phyloP scores from a whole-genome alignment of 441 rosid species.

The Syzygium malaccense region DNA sequence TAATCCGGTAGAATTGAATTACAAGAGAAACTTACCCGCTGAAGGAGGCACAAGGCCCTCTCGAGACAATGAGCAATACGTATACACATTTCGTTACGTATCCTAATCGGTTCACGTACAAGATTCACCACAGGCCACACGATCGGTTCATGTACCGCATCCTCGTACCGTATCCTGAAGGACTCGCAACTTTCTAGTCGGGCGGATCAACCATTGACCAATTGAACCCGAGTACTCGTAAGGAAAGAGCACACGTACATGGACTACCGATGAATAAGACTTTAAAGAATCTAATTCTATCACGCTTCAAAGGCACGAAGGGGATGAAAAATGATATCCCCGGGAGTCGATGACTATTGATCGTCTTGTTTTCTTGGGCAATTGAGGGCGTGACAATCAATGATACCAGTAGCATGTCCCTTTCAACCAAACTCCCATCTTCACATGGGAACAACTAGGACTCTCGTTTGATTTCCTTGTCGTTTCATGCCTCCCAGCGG shows the following conservation, averaged over 20 bases:
- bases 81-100: neutral
- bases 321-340: neutral
- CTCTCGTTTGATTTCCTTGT: neutral
- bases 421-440: neutral
- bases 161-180: neutral
- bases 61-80: neutral
- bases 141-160: neutral
- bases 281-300: neutral
- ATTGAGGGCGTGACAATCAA: neutral
- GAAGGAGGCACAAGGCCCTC: neutral
- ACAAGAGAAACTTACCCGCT: neutral
- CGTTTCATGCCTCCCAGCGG: neutral
- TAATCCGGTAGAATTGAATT: neutral
- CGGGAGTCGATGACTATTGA: too few relatives aligned
- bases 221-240: neutral
- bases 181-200: neutral
- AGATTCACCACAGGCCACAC: accelerated
- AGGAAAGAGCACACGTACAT: neutral
- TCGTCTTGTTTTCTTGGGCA: neutral
- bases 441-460: neutral
- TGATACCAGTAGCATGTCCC: neutral
- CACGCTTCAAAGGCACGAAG: neutral
- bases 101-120: neutral
- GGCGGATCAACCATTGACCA: neutral
- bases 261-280: neutral